Conservation (phyloP, 805 yeast species). For the Cyberlindnera mrakii region DNA sequence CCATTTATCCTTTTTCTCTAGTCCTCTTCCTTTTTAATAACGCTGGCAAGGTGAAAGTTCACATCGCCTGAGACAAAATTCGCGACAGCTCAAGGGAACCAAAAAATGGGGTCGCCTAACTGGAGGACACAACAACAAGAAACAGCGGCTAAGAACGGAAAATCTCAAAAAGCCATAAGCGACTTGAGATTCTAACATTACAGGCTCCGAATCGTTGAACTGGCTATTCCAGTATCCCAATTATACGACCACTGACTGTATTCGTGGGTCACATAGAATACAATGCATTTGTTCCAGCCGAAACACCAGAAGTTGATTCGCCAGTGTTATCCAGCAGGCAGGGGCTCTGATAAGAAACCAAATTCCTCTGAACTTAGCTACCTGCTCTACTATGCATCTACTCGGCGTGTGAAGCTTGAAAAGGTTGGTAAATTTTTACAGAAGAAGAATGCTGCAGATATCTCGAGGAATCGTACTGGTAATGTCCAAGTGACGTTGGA, state of each 20-base stretch:
- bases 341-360: slow-evolving; percentile 81
- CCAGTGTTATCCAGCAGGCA: slow-evolving; percentile 91
- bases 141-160: too few species aligned
- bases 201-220: too few species aligned
- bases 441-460: slow-evolving; percentile 56
- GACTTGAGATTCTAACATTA: too few species aligned
- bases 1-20: slow-evolving; percentile 24
- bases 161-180: too few species aligned
- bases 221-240: too few species aligned
- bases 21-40: too few species aligned
- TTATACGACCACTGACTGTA: too few species aligned
- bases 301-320: slow-evolving; percentile 87
- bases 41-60: too few species aligned
- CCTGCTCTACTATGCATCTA: slow-evolving; percentile 81
- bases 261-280: neutral
- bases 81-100: too few species aligned
- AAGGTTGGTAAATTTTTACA: slow-evolving; percentile 72
- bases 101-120: too few species aligned
- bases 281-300: slow-evolving; percentile 44
- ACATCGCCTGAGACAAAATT: too few species aligned
- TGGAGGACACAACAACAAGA: too few species aligned
- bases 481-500: slow-evolving; percentile 78
- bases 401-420: slow-evolving; percentile 81
- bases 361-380: slow-evolving; percentile 89
- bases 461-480: slow-evolving; percentile 59